Conservation (phyloP, 345 rosid species). For the Leavenworthia alabamica region DNA sequence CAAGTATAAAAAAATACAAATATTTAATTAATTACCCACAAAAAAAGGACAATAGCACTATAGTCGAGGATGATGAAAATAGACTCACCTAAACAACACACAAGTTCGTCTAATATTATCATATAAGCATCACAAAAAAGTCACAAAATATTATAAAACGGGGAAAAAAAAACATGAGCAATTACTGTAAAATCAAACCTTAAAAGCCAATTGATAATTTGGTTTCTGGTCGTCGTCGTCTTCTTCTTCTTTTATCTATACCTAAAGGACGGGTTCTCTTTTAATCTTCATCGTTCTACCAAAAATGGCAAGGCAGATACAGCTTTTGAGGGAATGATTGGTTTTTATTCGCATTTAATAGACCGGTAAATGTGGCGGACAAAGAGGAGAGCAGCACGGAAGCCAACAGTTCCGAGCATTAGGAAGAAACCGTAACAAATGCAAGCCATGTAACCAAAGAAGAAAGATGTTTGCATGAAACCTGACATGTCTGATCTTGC, state of each 20-base stretch:
- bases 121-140: background rate
- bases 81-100: constrained; percentile 13
- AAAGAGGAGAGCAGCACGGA: constrained; percentile 63
- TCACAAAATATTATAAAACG: background rate
- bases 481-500: constrained; percentile 83
- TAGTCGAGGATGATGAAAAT: background rate
- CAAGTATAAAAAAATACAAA: background rate
- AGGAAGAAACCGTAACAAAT: constrained; percentile 82
- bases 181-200: constrained; percentile 7
- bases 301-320: constrained; percentile 1
- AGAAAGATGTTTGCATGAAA: constrained; percentile 82
- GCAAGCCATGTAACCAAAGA: constrained; percentile 88
- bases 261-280: background rate
- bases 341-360: constrained; percentile 63
- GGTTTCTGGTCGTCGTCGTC: constrained; percentile 5
- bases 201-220: background rate
- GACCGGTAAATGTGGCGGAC: constrained; percentile 78
- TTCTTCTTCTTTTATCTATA: constrained; percentile 6
- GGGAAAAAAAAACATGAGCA: background rate
- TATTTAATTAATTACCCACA: constrained; percentile 19
- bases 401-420: constrained; percentile 73
- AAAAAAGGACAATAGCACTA: background rate
- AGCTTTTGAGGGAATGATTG: constrained; percentile 4
- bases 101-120: constrained; percentile 2
- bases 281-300: constrained; percentile 16